A percentile compares a stretch with the other conserved stretches of the same genome.
phyloP scores from a whole-genome alignment of 2,329 filamentous ascomycete genomes.

The Dothiorella sarmentorum region DNA sequence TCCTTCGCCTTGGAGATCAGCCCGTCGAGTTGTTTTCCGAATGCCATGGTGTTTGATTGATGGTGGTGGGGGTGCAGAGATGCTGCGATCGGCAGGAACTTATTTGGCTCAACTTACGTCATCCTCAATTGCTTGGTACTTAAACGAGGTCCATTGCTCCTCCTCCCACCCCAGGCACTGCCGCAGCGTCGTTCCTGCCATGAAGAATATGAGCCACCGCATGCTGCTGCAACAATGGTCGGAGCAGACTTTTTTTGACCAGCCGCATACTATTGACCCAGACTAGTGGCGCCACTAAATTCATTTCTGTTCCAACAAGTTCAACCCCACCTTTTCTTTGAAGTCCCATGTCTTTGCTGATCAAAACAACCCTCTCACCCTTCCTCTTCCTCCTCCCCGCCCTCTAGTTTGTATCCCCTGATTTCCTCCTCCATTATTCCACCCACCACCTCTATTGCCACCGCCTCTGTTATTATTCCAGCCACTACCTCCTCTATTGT shows the following conservation, averaged over 20 bases:
- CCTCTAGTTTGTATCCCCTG: too few species aligned
- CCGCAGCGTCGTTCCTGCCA: not conserved
- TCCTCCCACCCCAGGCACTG: not conserved
- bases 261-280: too few species aligned
- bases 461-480: not conserved
- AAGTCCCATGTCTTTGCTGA: too few species aligned
- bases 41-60: conserved; percentile 7
- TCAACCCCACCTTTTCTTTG: too few species aligned
- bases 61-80: not conserved
- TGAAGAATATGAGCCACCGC: not conserved
- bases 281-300: too few species aligned
- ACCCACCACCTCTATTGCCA: not conserved
- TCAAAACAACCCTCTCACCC: too few species aligned
- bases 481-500: too few species aligned
- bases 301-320: too few species aligned
- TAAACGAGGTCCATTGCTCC: not conserved
- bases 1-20: conserved; percentile 13
- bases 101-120: not conserved
- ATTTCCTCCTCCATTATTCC: not conserved
- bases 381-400: too few species aligned
- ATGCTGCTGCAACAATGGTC: not conserved
- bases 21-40: conserved; percentile 14
- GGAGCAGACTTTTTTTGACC: too few species aligned
- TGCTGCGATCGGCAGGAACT: not conserved
- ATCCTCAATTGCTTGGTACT: not conserved